Percentiles rank a stretch among this genome's conserved stretches.
Evolutionary conservation across 2,329 filamentous ascomycete genomes (phyloP).

Genomic region (Colletotrichum costaricense): DNA sequence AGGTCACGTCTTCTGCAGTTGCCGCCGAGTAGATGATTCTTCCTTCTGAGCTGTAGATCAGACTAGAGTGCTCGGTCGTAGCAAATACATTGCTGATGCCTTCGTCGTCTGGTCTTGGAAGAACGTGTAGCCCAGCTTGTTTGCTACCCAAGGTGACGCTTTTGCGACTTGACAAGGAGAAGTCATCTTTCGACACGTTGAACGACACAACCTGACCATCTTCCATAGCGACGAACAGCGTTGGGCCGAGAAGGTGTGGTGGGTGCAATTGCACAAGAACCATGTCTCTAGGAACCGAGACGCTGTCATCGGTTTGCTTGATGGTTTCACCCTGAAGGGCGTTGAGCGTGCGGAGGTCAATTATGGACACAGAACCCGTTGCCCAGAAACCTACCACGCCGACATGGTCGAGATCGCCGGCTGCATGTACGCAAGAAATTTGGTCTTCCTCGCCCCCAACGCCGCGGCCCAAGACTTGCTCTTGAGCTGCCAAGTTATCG

Average conservation of each 20-base stretch:
- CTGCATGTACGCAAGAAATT: slow-evolving; percentile 85
- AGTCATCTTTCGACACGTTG: slow-evolving; percentile 71
- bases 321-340: slow-evolving; percentile 74
- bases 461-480: slow-evolving; percentile 70
- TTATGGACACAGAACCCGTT: slow-evolving; percentile 80
- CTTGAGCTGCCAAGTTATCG: slow-evolving; percentile 65
- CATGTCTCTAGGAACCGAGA: slow-evolving; percentile 86
- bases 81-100: slow-evolving; percentile 86
- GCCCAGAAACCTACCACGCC: slow-evolving; percentile 91
- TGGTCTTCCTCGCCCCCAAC: slow-evolving; percentile 65
- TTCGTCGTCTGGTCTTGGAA: slow-evolving; percentile 70
- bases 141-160: slow-evolving; percentile 88
- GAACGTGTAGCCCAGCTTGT: slow-evolving; percentile 81
- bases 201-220: slow-evolving; percentile 93
- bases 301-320: slow-evolving; percentile 69
- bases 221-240: slow-evolving; percentile 89
- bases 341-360: slow-evolving; percentile 75
- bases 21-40: slow-evolving; percentile 93
- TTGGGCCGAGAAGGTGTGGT: slow-evolving; percentile 67
- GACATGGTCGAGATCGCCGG: slow-evolving; percentile 69
- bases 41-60: slow-evolving; percentile 91
- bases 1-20: slow-evolving; percentile 86
- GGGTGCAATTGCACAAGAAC: slow-evolving; percentile 83
- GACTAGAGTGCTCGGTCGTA: slow-evolving; percentile 91
- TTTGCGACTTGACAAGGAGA: slow-evolving; percentile 77